phyloP scores from a whole-genome alignment of 2,329 filamentous ascomycete species.

The Epichloe sp. region DNA sequence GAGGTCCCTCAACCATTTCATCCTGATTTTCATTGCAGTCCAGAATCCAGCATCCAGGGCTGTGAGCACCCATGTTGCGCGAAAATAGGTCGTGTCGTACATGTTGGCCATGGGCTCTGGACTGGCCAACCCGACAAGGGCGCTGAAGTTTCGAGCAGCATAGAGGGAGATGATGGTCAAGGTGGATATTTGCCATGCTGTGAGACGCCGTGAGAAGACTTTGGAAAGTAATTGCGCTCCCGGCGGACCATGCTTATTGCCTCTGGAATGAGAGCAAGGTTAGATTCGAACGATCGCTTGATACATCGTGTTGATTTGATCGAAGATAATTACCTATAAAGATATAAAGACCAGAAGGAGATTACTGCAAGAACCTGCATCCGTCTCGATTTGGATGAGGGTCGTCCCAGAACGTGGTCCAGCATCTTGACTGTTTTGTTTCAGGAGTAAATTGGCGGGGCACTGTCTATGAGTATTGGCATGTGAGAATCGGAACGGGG shows the following conservation, averaged over 20 bases:
- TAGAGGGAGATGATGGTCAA: slow-evolving; percentile 85
- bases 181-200: slow-evolving; percentile 80
- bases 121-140: slow-evolving; percentile 77
- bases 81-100: slow-evolving; percentile 84
- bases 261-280: slow-evolving; percentile 35
- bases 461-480: not conserved
- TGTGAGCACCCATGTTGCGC: slow-evolving; percentile 92
- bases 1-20: slow-evolving; percentile 68
- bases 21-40: slow-evolving; percentile 86
- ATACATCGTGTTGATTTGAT: not conserved
- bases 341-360: slow-evolving; percentile 79
- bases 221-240: slow-evolving; percentile 57
- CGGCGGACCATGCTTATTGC: slow-evolving; percentile 80
- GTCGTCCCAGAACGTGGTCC: slow-evolving; percentile 87
- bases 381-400: slow-evolving; percentile 81
- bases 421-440: slow-evolving; percentile 30
- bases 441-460: not conserved
- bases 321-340: slow-evolving; percentile 45
- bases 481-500: not conserved
- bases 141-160: slow-evolving; percentile 82
- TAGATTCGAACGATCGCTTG: not conserved
- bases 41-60: slow-evolving; percentile 94
- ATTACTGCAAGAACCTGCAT: slow-evolving; percentile 86
- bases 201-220: slow-evolving; percentile 56
- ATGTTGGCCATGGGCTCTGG: slow-evolving; percentile 90